These are phyloP conservation scores for Kodamaea sagamina DNA, from an alignment of 805 yeast species.

Conservation along the genomic window DNA sequence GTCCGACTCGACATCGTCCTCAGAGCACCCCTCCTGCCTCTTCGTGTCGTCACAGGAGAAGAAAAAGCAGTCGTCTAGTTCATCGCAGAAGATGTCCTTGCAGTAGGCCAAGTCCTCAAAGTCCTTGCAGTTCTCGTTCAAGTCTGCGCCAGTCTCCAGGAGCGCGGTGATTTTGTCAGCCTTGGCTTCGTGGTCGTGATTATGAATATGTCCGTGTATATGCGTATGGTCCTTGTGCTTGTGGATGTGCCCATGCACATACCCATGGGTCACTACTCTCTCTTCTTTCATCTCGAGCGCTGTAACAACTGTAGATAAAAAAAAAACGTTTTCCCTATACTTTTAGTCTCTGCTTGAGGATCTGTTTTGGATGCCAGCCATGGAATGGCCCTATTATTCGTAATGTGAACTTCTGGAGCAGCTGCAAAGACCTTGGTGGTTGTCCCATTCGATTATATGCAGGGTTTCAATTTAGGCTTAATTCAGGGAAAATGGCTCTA, in stretches of 20 bases:
- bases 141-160: not conserved
- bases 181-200: conserved; percentile 37
- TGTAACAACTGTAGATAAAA: no score
- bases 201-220: conserved; percentile 70
- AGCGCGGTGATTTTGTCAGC: conserved; percentile 7
- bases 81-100: conserved; percentile 44
- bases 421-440: conserved; percentile 14
- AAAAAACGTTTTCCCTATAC: no score
- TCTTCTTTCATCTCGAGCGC: conserved; percentile 8
- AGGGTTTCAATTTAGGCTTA: no score
- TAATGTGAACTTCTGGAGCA: not conserved
- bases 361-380: not conserved
- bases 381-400: not conserved
- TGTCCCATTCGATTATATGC: not conserved
- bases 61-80: conserved; percentile 47
- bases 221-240: conserved; percentile 61
- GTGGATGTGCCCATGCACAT: conserved; percentile 70
- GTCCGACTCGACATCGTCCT: not conserved
- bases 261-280: conserved; percentile 44
- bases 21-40: conserved; percentile 6
- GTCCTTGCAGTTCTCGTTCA: conserved; percentile 26
- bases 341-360: no score
- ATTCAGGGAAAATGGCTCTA: not conserved
- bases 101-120: conserved; percentile 37
- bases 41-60: conserved; percentile 32